Evolutionary conservation across 2,329 filamentous ascomycete genomes (phyloP), one percentile per base, ranked within the genome.

Genomic region (Fusarium tricinctum): DNA sequence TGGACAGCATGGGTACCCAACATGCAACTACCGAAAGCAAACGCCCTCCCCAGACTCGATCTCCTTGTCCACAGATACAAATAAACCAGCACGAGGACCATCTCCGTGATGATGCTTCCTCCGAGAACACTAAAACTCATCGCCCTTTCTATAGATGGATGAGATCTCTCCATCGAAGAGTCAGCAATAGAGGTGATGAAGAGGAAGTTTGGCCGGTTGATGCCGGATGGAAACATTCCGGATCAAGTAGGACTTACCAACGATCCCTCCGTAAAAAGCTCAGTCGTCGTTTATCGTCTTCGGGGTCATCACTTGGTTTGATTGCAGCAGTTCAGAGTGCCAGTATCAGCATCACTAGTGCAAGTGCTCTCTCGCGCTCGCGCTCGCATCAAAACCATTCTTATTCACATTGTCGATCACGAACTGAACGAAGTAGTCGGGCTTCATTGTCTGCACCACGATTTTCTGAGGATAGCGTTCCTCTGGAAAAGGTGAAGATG

Each of bases 301-400:
- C 92, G 14, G 86, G 86, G 2, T 93, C 92, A 8, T 97, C 94
- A 0, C 89, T 92, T 62, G 91, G 87, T 3, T 94, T 94, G 74
- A 88, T 97, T 39, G 88, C 90, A n/a, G 91, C 88, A 17, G 86
- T 97, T 70, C 93, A 91, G 76, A 96, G 93, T 66, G 91, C 92
- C 52, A 94, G 91, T 61, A 84, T 93, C 63, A 97, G 93, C 62
- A 82, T 94, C 61, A 86, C 89, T 47, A 93, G 90, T 72, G 85
- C 88, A 69, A 97, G 92, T 78, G 83, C 91, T 61, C 82, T 88
- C 46, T 86, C 88, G 32, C 85, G 87, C 53, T 91, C 90, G 13
- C 85, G 87, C 53, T 91, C 90, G 13, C 85, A 85, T 61, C 82
- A 79, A 63, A 83, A 83, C 52, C 83, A 81, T 10, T 76, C 80